Percentiles rank a stretch among this genome's conserved stretches.
Conservation (phyloP, 2,329 filamentous ascomycete genomes). For the Chaetomium olivaceum region DNA sequence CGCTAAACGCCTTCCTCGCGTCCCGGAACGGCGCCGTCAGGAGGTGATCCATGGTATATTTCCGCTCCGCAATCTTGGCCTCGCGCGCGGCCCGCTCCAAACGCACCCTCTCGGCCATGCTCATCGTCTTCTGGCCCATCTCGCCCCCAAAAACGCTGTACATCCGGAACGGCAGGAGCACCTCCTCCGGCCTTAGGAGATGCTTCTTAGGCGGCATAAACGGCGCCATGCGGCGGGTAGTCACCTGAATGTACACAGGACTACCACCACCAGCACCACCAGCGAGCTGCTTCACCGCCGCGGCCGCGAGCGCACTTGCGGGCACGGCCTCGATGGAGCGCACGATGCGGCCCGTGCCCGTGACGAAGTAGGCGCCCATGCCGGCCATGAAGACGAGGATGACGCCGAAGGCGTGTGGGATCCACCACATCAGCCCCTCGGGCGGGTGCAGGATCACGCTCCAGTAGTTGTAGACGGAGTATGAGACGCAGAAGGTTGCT, state of each 20-base stretch:
- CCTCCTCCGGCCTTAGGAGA: conserved; percentile 41
- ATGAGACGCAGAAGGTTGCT: conserved; percentile 54
- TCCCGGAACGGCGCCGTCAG: conserved; percentile 60
- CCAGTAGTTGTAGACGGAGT: conserved; percentile 53
- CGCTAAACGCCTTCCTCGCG: conserved; percentile 44
- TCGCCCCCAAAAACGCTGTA: conserved; percentile 25
- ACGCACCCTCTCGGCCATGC: conserved; percentile 34
- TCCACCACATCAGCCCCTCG: conserved; percentile 55
- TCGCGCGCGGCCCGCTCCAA: conserved; percentile 42
- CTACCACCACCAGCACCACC: conserved; percentile 17
- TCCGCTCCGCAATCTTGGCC: conserved; percentile 42
- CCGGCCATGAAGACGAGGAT: conserved; percentile 61
- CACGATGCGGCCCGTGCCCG: conserved; percentile 60
- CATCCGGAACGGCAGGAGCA: conserved; percentile 43
- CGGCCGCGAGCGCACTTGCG: conserved; percentile 21
- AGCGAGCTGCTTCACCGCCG: conserved; percentile 9
- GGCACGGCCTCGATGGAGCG: conserved; percentile 58
- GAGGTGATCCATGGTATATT: conserved; percentile 57
- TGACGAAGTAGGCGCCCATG: conserved; percentile 61
- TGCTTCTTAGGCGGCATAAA: conserved; percentile 48
- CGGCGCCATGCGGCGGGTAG: conserved; percentile 52
- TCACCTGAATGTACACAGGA: conserved; percentile 54
- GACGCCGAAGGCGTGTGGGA: conserved; percentile 57
- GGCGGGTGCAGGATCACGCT: conserved; percentile 51
- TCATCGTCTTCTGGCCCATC: not conserved